Base-by-base conservation (phyloP, 331 rosid species). In the Acacia concinna region DNA sequence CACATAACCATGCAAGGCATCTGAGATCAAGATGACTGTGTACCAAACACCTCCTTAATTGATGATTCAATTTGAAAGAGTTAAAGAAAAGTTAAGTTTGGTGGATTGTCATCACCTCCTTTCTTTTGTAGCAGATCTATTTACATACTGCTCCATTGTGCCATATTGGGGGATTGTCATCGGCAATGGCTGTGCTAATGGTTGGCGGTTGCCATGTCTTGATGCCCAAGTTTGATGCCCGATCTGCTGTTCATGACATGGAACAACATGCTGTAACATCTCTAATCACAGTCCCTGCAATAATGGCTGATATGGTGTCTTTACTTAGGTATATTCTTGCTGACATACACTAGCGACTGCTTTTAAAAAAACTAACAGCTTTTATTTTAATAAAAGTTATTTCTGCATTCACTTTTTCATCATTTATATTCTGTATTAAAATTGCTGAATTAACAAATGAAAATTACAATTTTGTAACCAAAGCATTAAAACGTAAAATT, bases 131-230 rank as follows among this genome's bases (percentile, higher is more conserved):
- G 85, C 89, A 91, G 96, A 87, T 93, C 35, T 95, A 93, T 84
- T 86, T 95, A 84, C 97, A 93, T 76, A 89, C 96, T 30, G 93
- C 99, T 79, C 99, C 99, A 70, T 74, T 95, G 73, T 93, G 98
- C 84, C 98, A 93, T 75, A 91, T 93, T 68, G 97, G 97, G 79
- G 97, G 98, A 32, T 79, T 95, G 84, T 93, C 99, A 79, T 91
- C 98, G 23, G 96, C 98, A 68, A 44, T 95, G 89, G 85, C 99
- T 64, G 77, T 91, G 92, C 90, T 93, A 46, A 86, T 93, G 91
- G 86, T 84, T 63, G 99, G 96, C 76, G 97, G 93, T 74, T 83
- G 94, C 83, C 97, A 95, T 88, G 89, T 91, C 60, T 80, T 95
- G 74, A 81, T 89, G 70, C 96, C 96, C 0, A 95, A 90, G 84